phyloP scores from a whole-genome alignment of 768 basidiomycete genomes.

The Albatrellus ellisii region DNA sequence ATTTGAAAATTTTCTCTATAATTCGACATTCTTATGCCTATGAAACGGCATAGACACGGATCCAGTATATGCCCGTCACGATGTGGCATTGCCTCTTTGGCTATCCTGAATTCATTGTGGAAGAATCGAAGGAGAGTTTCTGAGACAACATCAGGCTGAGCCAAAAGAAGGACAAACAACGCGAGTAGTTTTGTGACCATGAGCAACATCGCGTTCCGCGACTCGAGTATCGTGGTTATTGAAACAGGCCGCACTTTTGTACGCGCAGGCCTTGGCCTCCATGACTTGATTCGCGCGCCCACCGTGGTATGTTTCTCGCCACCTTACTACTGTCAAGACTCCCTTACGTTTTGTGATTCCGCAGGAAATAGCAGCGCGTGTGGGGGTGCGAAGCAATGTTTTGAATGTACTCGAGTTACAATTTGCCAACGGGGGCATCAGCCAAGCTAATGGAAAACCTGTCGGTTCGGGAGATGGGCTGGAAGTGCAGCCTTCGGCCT shows the following conservation, averaged over 20 bases:
- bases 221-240: slow-evolving; percentile 69
- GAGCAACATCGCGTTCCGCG: slow-evolving; percentile 56
- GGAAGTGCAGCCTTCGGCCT: slow-evolving; percentile 24
- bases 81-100: too few relatives aligned
- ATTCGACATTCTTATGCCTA: too few relatives aligned
- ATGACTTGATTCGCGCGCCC: slow-evolving; percentile 70
- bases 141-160: too few relatives aligned
- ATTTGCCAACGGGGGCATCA: slow-evolving; percentile 22
- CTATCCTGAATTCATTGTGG: too few relatives aligned
- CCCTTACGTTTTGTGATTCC: neutral
- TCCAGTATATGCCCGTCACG: too few relatives aligned
- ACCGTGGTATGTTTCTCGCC: slow-evolving; percentile 39
- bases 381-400: slow-evolving; percentile 42
- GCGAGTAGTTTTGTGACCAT: slow-evolving; percentile 3
- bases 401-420: slow-evolving; percentile 9
- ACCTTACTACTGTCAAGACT: slow-evolving; percentile 3
- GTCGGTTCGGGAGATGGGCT: slow-evolving; percentile 13
- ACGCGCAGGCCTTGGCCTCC: slow-evolving; percentile 66
- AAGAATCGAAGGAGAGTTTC: too few relatives aligned
- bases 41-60: too few relatives aligned
- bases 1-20: too few relatives aligned
- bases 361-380: slow-evolving; percentile 71
- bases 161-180: neutral
- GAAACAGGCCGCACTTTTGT: slow-evolving; percentile 62
- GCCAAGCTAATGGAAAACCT: slow-evolving; percentile 13